Percentiles rank a stretch among this genome's conserved stretches.
Conservation (phyloP, 2,329 filamentous ascomycete species). For the Lecanicillium sp. region DNA sequence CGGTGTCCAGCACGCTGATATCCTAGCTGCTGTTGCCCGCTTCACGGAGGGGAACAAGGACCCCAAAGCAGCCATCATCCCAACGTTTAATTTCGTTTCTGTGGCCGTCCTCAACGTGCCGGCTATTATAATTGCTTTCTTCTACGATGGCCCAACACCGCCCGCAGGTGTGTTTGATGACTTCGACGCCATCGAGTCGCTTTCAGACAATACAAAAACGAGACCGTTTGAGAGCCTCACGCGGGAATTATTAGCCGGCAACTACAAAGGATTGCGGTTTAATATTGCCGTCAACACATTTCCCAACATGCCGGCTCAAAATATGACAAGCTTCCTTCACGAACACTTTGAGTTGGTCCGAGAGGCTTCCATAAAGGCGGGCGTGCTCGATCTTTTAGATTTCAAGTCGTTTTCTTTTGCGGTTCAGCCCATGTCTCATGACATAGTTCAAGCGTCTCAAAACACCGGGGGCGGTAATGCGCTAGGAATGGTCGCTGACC, state of each 20-base stretch:
- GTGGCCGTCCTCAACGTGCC: conserved; percentile 6
- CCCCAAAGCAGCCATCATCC: conserved; percentile 10
- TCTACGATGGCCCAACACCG: conserved; percentile 50
- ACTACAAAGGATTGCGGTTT: conserved; percentile 12
- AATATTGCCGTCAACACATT: conserved; percentile 15
- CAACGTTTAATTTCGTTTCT: conserved; percentile 9
- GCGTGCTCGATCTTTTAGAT: conserved; percentile 6
- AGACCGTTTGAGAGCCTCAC: conserved; percentile 37
- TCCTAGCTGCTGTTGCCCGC: conserved; percentile 7
- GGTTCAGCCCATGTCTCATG: conserved; percentile 13
- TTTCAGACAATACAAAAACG: conserved; percentile 36
- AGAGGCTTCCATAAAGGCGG: not conserved
- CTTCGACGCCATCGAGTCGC: conserved; percentile 40
- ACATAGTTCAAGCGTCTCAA: conserved; percentile 11
- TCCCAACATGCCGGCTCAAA: conserved; percentile 13
- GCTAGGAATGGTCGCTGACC: conserved; percentile 15
- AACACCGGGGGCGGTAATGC: conserved; percentile 13
- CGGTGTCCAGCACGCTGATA: conserved; percentile 4
- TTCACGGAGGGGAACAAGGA: conserved; percentile 10
- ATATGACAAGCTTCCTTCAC: conserved; percentile 13
- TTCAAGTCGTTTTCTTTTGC: conserved; percentile 11
- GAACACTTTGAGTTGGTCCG: conserved; percentile 10
- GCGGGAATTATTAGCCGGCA: conserved; percentile 7
- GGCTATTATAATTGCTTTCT: conserved; percentile 19
- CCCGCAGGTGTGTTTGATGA: conserved; percentile 47